A percentile compares a stretch with the other conserved stretches of the same genome.
Evolutionary conservation across 2,329 filamentous ascomycete species (phyloP).

Genomic region (Penicillium nordicum): DNA sequence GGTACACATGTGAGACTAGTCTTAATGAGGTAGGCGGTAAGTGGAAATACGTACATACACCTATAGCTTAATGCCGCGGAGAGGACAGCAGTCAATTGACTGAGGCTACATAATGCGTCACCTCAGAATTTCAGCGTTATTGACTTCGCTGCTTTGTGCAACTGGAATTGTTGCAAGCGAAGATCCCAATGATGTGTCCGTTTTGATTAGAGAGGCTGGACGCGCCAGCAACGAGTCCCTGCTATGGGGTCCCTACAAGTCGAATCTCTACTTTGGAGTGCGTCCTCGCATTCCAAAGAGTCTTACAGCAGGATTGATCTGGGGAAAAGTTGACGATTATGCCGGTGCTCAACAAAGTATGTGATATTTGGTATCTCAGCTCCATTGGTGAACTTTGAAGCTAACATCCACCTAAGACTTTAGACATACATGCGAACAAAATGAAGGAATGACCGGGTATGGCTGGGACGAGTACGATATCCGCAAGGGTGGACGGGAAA

Average conservation of each 20-base stretch:
- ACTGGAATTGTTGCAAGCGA: constrained; percentile 28
- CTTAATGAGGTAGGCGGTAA: not conserved
- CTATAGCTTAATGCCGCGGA: constrained; percentile 19
- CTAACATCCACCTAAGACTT: constrained; percentile 58
- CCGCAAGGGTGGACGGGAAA: constrained; percentile 79
- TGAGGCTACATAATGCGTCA: constrained; percentile 31
- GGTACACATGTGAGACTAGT: not conserved
- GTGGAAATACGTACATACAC: not conserved
- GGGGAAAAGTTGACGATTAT: constrained; percentile 81
- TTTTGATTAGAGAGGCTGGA: constrained; percentile 40
- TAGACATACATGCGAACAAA: constrained; percentile 92
- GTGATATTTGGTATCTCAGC: constrained; percentile 30
- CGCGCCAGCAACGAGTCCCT: constrained; percentile 71
- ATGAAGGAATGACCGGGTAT: constrained; percentile 90
- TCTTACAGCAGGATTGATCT: constrained; percentile 78
- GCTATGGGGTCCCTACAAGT: constrained; percentile 92
- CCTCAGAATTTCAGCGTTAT: constrained; percentile 25
- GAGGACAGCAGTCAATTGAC: constrained; percentile 21
- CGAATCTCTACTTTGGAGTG: constrained; percentile 92
- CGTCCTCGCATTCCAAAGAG: constrained; percentile 78
- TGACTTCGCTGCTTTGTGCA: constrained; percentile 28
- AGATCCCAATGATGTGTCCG: constrained; percentile 33
- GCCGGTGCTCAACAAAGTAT: constrained; percentile 70
- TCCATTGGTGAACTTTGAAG: not conserved
- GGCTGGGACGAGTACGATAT: constrained; percentile 98